Conservation (phyloP, 192 early-diverging fungal species). For the Spizellomyces punctatus region DNA sequence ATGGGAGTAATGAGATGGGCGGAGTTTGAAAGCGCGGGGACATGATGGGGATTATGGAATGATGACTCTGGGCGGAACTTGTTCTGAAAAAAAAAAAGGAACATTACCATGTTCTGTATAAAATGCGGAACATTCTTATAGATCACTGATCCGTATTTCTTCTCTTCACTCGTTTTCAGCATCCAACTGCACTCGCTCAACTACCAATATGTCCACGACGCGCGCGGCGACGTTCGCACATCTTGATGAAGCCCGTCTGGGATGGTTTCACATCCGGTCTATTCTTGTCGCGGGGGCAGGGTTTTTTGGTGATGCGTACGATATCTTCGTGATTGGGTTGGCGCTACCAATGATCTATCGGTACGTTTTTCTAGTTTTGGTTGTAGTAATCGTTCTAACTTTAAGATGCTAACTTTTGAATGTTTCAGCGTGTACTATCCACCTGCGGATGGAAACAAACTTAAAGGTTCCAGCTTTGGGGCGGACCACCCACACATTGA, state of each 20-base stretch:
- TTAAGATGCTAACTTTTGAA: not conserved
- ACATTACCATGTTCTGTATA: no score
- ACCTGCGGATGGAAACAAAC: conserved; percentile 20
- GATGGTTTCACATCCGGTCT: conserved; percentile 52
- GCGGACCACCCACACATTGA: conserved; percentile 55
- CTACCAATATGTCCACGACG: not conserved
- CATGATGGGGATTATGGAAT: no score
- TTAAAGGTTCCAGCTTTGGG: conserved; percentile 28
- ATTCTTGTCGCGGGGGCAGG: conserved; percentile 59
- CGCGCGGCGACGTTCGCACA: conserved; percentile 36
- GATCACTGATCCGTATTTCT: no score
- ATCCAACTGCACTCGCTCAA: no score
- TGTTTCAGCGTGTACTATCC: conserved; percentile 39
- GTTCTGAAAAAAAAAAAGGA: no score
- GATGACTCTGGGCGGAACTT: no score
- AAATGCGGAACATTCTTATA: no score
- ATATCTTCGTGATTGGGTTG: conserved; percentile 91
- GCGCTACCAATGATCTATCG: conserved; percentile 80
- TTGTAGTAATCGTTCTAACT: no score
- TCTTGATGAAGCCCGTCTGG: conserved; percentile 48
- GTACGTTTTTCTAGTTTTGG: conserved; percentile 19
- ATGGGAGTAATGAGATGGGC: no score
- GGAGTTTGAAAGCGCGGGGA: no score
- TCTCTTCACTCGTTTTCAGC: no score
- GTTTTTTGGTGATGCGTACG: conserved; percentile 95